These are phyloP conservation scores for Mycena metata DNA, from an alignment of 768 basidiomycete species.

Conservation along the genomic window DNA sequence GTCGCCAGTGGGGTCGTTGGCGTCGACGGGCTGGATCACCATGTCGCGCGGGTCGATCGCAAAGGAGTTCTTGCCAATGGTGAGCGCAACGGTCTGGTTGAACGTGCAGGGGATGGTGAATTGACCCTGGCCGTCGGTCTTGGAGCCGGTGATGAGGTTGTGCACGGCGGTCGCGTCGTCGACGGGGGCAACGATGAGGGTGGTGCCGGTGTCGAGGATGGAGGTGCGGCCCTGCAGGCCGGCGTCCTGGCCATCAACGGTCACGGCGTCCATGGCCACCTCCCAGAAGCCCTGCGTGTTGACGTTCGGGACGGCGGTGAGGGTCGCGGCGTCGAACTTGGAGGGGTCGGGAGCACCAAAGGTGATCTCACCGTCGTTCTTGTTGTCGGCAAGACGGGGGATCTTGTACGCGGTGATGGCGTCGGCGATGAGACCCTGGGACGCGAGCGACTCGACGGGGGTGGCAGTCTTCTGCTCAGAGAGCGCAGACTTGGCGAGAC, in stretches of 20 bases:
- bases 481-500: conserved; percentile 78
- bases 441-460: conserved; percentile 78
- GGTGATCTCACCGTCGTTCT: conserved; percentile 85
- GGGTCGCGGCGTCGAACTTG: conserved; percentile 74
- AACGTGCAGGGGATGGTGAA: conserved; percentile 68
- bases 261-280: conserved; percentile 68
- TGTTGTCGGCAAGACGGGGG: conserved; percentile 75
- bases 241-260: conserved; percentile 67
- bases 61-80: conserved; percentile 62
- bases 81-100: conserved; percentile 58
- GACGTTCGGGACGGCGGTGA: conserved; percentile 74
- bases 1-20: conserved; percentile 67
- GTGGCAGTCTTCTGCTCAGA: conserved; percentile 76
- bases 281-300: conserved; percentile 87
- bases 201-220: conserved; percentile 77
- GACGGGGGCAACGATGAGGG: conserved; percentile 62
- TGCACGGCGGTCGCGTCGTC: conserved; percentile 58
- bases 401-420: conserved; percentile 88
- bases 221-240: conserved; percentile 75
- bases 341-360: conserved; percentile 75
- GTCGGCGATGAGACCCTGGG: conserved; percentile 66
- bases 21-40: conserved; percentile 64
- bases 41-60: conserved; percentile 77
- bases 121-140: conserved; percentile 58
- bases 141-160: conserved; percentile 56